Evolutionary conservation across 2,329 filamentous ascomycete genomes (phyloP), one percentile per base, ranked within the genome.

Genomic region (Colletotrichum sp.): DNA sequence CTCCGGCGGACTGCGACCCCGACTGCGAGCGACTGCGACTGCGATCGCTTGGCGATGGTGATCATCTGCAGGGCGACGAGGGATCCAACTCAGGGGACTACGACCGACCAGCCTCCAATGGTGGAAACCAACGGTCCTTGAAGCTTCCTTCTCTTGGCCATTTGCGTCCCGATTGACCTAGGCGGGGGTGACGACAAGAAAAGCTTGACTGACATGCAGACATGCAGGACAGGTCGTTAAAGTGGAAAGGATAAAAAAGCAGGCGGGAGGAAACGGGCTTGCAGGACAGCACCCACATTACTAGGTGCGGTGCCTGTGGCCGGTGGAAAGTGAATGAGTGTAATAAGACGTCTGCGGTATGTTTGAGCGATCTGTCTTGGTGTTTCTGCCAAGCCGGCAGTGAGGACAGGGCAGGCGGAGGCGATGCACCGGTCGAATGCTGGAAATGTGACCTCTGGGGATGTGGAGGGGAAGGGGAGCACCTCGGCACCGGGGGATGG

Each of bases 341-440:
- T 32, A 61, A 34, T 61, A 34, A 24, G n/a, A 65, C 28, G 62
- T 21, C 43, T n/a, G 10, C 62, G 63, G 24, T 36, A 70, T 70
- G 38, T 26, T 70, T 63, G 58, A 38, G 43, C 18, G 32, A 38
- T 28, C n/a, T 43, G 43, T 62, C 62, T 58, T 75, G 34, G 56
- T 48, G 63, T 72, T 75, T 73, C 63, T 73, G 69, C 69, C 63
- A 67, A 74, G 72, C 69, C 72, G 72, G 72, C 26, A 38, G 18
- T 71, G 24, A 14, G 26, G 63, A 30, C 26, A 58, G 24, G 21
- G 24, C n/a, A 58, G 55, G 38, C 18, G 14, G 21, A 55, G 28
- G 68, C 30, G 61, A 62, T 34, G 36, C 16, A 43, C 36, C 16
- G 36, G 38, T n/a, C 9, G 9, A 48, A 48, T 12, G 43, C 43